These are phyloP conservation scores for Ascochyta fabae DNA, from an alignment of 2,329 filamentous ascomycete genomes.

Conservation along the genomic window DNA sequence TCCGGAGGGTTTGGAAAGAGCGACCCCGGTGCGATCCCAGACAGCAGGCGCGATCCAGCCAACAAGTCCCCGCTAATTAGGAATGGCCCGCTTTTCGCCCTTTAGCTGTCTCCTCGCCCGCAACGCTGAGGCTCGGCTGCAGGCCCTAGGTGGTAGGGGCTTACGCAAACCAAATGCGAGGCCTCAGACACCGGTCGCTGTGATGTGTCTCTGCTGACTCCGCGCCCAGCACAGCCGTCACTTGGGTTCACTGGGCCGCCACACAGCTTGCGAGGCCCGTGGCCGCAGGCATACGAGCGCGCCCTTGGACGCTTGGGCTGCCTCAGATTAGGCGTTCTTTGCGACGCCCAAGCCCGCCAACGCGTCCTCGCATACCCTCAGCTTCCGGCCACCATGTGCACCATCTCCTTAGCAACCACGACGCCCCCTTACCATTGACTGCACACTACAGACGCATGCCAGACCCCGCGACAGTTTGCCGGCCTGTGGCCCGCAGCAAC, in stretches of 20 bases:
- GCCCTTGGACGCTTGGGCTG: slow-evolving; percentile 12
- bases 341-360: slow-evolving; percentile 19
- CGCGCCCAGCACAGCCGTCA: slow-evolving; percentile 1
- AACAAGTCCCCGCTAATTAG: slow-evolving; percentile 1
- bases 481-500: slow-evolving; percentile 12
- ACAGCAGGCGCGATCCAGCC: slow-evolving; percentile 4
- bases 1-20: slow-evolving; percentile 3
- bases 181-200: slow-evolving; percentile 8
- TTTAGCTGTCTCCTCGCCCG: not conserved
- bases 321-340: slow-evolving; percentile 8
- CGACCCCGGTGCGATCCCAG: slow-evolving; percentile 2
- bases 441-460: slow-evolving; percentile 10
- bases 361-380: slow-evolving; percentile 13
- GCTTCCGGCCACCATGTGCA: slow-evolving; percentile 8
- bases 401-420: slow-evolving; percentile 16
- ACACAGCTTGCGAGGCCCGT: slow-evolving; percentile 6
- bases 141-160: not conserved
- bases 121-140: slow-evolving; percentile 4
- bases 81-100: not conserved
- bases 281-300: slow-evolving; percentile 4
- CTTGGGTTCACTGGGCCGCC: slow-evolving; percentile 6
- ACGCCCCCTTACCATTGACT: slow-evolving; percentile 2
- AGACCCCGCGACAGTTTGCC: slow-evolving; percentile 12
- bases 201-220: slow-evolving; percentile 8
- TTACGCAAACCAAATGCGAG: slow-evolving; percentile 5